Evolutionary conservation across 2,329 filamentous ascomycete species (phyloP), one percentile per base, ranked within the genome.

Genomic region (Aspergillus floridensis): DNA sequence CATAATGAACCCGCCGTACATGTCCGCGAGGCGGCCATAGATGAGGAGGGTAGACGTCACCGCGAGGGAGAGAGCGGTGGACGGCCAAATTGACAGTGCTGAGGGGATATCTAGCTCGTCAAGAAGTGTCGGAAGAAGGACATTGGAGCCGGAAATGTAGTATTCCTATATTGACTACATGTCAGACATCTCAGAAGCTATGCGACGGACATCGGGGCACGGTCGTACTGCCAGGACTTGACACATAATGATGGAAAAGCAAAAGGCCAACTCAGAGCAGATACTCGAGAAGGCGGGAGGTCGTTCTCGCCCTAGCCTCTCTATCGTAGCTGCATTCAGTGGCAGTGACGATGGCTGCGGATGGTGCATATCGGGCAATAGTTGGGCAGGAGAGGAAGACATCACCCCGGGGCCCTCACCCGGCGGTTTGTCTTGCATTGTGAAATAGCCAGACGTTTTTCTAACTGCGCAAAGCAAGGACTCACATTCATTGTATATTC

Each of bases 61-160:
- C 2, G 79, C 79, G 4, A 84, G 73, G 0, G 81, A 81, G 48
- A 83, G 78, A n/a, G 80, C 79, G 22, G 75, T 81, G 1, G 81
- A 78, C 1, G 82, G 81, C 82, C 82, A 84, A 53, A 82, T 82
- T 2, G 77, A 76, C 5, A 88, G 86, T 41, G 86, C 84, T 49
- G 86, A 81, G 0, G 89, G 84, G 46, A 95, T 92, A 44, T 85
- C 57, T 4, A 95, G 80, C 1, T 85, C 81, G 11, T 74, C 70
- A 11, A 85, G 79, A 3, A 95, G 73, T 0, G 84, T 85, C 0
- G 91, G 90, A 0, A 93, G 74, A 26, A 93, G 76, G 60, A 87
- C 77, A 59, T 81, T 85, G 68, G 93, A 95, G 32, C 91, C 91
- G 50, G 87, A 89, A 53, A 93, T 84, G 70, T 88, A 89, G 74